phyloP scores from a whole-genome alignment of 2,329 filamentous ascomycete species.

The Fusarium pseudonygamai region DNA sequence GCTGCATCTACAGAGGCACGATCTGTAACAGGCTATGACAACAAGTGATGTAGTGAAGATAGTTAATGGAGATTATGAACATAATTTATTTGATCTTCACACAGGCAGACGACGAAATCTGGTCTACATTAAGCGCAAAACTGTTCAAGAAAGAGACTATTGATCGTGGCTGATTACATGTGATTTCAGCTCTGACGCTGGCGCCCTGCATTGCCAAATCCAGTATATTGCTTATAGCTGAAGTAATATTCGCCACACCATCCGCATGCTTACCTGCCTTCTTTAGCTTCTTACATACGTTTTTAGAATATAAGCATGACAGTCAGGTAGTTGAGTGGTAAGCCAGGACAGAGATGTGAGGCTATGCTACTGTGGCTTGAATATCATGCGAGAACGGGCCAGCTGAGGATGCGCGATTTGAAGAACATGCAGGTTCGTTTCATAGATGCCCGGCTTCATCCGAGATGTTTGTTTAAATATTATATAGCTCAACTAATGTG shows the following conservation, averaged over 20 bases:
- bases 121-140: no score
- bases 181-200: background rate
- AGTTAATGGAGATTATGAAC: background rate
- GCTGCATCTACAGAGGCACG: no score
- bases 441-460: background rate
- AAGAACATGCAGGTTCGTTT: background rate
- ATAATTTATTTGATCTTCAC: rapidly evolving
- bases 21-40: no score
- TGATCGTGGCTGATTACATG: background rate
- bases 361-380: background rate
- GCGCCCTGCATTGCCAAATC: background rate
- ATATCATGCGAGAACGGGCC: background rate
- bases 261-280: background rate
- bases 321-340: background rate
- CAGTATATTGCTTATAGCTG: background rate
- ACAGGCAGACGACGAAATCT: rapidly evolving
- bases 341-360: background rate
- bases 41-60: background rate
- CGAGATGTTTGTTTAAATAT: background rate
- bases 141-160: background rate
- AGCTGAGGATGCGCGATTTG: background rate
- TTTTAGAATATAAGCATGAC: background rate
- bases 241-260: background rate
- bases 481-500: background rate
- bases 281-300: background rate